Evolutionary conservation across 768 basidiomycete genomes (phyloP).

Genomic region (Suillus subaureus): DNA sequence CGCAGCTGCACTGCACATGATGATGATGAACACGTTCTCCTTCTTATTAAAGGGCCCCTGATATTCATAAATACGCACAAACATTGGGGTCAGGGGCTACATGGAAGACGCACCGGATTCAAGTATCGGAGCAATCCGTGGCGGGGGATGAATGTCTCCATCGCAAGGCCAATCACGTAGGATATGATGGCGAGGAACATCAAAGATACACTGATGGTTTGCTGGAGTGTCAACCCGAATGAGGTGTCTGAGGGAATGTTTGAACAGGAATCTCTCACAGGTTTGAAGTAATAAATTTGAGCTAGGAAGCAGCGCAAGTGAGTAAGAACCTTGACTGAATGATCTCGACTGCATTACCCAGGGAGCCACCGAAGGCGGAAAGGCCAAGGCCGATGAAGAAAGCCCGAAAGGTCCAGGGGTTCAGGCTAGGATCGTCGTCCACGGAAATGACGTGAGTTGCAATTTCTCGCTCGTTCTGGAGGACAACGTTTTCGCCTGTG

Average conservation of each 20-base stretch:
- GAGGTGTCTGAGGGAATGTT: not conserved
- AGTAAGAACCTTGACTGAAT: slow-evolving; percentile 10
- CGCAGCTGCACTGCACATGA: slow-evolving; percentile 58
- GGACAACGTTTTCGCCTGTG: slow-evolving; percentile 21
- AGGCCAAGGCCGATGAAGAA: slow-evolving; percentile 57
- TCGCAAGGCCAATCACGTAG: slow-evolving; percentile 50
- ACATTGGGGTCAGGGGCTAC: not conserved
- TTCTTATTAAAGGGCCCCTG: slow-evolving; percentile 63
- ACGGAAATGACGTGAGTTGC: slow-evolving; percentile 50
- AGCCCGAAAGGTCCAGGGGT: slow-evolving; percentile 42
- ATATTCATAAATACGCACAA: not conserved
- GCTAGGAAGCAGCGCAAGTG: slow-evolving; percentile 31
- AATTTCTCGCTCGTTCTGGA: slow-evolving; percentile 48
- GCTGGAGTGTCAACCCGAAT: slow-evolving; percentile 31
- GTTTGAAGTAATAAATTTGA: slow-evolving; percentile 65
- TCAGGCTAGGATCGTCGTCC: slow-evolving; percentile 31
- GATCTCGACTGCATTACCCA: slow-evolving; percentile 35
- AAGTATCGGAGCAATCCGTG: slow-evolving; percentile 48
- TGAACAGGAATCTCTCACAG: slow-evolving; percentile 32
- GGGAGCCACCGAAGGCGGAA: slow-evolving; percentile 51
- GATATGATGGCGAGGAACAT: slow-evolving; percentile 58
- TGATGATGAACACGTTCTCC: slow-evolving; percentile 59
- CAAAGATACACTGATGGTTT: slow-evolving; percentile 52
- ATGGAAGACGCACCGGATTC: slow-evolving; percentile 42
- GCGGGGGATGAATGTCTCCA: slow-evolving; percentile 50